Conservation (phyloP, 75 land plant species). For the Pinus albicaulis region DNA sequence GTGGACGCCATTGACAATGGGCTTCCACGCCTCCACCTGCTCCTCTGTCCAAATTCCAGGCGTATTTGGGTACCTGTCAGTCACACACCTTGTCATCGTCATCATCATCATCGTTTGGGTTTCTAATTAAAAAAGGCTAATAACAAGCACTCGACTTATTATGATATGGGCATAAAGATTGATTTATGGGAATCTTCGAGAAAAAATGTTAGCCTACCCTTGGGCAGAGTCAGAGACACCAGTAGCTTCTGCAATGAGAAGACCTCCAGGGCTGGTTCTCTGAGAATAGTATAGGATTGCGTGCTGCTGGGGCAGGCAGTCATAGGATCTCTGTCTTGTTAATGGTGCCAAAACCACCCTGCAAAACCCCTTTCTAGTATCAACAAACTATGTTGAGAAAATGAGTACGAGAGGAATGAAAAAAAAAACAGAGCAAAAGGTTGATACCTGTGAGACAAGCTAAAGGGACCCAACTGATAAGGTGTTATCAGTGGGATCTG, state of each 20-base stretch:
- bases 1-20: slow-evolving; percentile 52
- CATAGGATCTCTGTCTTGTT: too few relatives aligned
- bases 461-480: slow-evolving; percentile 23
- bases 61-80: slow-evolving; percentile 18
- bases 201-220: slow-evolving; percentile 5
- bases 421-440: too few relatives aligned
- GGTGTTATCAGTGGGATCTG: slow-evolving; percentile 19
- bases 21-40: slow-evolving; percentile 53
- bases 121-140: background rate
- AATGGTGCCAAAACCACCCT: too few relatives aligned
- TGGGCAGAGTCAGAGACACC: slow-evolving; percentile 15
- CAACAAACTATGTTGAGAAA: too few relatives aligned
- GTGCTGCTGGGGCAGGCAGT: slow-evolving; percentile 13
- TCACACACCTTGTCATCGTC: too few relatives aligned
- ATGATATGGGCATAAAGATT: too few relatives aligned
- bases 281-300: slow-evolving; percentile 18
- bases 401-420: too few relatives aligned
- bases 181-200: too few relatives aligned
- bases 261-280: slow-evolving; percentile 22
- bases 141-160: too few relatives aligned
- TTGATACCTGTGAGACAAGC: slow-evolving; percentile 18
- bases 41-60: slow-evolving; percentile 30
- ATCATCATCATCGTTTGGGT: too few relatives aligned
- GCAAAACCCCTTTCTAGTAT: too few relatives aligned
- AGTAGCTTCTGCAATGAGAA: slow-evolving; percentile 25